Evolutionary conservation across 1,284 basidiomycete genomes (phyloP).

Genomic region (Malassezia japonica): DNA sequence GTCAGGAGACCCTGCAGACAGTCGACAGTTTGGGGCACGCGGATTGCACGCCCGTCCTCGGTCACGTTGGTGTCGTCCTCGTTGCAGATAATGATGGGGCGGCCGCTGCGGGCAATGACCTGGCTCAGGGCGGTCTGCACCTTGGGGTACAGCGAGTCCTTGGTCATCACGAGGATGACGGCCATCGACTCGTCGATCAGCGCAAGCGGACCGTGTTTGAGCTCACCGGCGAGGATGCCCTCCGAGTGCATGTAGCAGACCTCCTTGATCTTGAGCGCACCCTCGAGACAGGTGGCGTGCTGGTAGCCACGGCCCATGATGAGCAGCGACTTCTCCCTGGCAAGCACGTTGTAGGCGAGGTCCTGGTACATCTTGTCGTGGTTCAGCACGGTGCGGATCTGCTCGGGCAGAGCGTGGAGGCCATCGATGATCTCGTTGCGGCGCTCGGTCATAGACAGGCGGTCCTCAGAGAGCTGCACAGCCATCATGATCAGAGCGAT

Average conservation of each 20-base stretch:
- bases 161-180: conserved; percentile 81
- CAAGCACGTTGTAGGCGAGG: conserved; percentile 68
- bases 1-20: conserved; percentile 92
- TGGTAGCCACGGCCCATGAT: conserved; percentile 99
- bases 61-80: conserved; percentile 74
- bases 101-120: conserved; percentile 92
- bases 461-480: conserved; percentile 90
- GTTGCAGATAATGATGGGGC: conserved; percentile 88
- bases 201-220: conserved; percentile 96
- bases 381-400: conserved; percentile 79
- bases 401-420: conserved; percentile 74
- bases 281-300: conserved; percentile 92
- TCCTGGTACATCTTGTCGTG: conserved; percentile 71
- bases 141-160: conserved; percentile 96
- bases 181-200: conserved; percentile 95
- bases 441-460: conserved; percentile 80
- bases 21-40: conserved; percentile 70
- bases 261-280: conserved; percentile 99
- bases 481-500: conserved; percentile 98
- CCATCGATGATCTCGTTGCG: conserved; percentile 89
- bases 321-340: conserved; percentile 75
- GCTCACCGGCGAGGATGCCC: conserved; percentile 84
- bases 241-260: conserved; percentile 56
- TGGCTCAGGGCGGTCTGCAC: conserved; percentile 90
- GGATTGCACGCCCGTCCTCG: conserved; percentile 69